phyloP scores from a whole-genome alignment of 2,329 filamentous ascomycete species.

The Fusarium ambrosium region DNA sequence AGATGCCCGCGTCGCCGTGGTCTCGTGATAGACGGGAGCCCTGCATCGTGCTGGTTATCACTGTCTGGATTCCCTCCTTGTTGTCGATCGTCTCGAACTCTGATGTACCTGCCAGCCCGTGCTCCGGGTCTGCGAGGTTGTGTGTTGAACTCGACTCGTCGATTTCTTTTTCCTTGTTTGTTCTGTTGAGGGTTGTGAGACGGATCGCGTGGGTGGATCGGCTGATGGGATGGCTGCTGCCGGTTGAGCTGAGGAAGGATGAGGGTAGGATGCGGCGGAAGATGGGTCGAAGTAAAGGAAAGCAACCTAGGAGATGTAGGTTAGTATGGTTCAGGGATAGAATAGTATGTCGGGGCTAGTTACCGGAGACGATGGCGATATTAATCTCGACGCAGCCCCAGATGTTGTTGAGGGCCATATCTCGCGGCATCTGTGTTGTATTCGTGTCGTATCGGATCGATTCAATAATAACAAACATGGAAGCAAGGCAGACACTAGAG shows the following conservation, averaged over 20 bases:
- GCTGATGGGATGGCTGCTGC: slow-evolving; percentile 42
- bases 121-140: slow-evolving; percentile 37
- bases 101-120: slow-evolving; percentile 6
- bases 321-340: background rate
- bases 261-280: slow-evolving; percentile 40
- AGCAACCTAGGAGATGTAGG: slow-evolving; percentile 25
- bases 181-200: slow-evolving; percentile 34
- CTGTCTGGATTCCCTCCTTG: slow-evolving; percentile 24
- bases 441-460: slow-evolving; percentile 31
- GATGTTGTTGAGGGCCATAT: slow-evolving; percentile 29
- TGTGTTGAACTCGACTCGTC: slow-evolving; percentile 43
- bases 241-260: slow-evolving; percentile 38
- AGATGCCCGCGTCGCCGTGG: slow-evolving; percentile 25
- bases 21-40: slow-evolving; percentile 16
- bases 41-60: slow-evolving; percentile 23
- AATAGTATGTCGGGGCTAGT: background rate
- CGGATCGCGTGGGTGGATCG: slow-evolving; percentile 30
- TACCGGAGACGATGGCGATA: slow-evolving; percentile 42
- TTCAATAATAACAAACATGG: slow-evolving; percentile 32
- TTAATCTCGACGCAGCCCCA: slow-evolving; percentile 43
- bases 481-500: slow-evolving; percentile 37
- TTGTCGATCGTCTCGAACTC: slow-evolving; percentile 29
- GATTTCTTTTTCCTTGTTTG: slow-evolving; percentile 37
- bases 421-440: slow-evolving; percentile 40
- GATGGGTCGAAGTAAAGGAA: slow-evolving; percentile 42